Conservation (phyloP, 108 stramenopile genomes). For the Fistulifera solaris region DNA sequence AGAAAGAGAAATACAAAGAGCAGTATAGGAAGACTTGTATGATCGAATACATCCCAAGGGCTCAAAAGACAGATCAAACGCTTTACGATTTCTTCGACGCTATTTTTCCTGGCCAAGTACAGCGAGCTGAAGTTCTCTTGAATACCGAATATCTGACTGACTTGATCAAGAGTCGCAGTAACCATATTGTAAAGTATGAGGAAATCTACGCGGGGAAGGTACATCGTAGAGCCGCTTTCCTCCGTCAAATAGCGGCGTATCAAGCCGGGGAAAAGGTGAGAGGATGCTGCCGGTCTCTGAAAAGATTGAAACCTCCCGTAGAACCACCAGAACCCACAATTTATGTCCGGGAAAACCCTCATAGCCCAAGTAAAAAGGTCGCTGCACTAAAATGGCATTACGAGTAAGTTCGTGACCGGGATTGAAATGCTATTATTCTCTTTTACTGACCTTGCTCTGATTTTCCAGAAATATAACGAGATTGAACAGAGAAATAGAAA, state of each 20-base stretch:
- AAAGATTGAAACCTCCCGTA: neutral
- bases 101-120: slow-evolving; percentile 50
- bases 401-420: neutral
- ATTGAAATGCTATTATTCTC: neutral
- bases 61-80: slow-evolving; percentile 30
- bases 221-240: slow-evolving; percentile 7
- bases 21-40: slow-evolving; percentile 45
- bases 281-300: neutral
- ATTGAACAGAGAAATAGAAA: slow-evolving; percentile 15
- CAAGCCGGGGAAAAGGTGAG: neutral
- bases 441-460: neutral
- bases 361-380: neutral
- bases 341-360: neutral
- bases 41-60: slow-evolving; percentile 47
- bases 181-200: slow-evolving; percentile 30
- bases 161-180: slow-evolving; percentile 17
- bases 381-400: slow-evolving; percentile 2
- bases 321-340: slow-evolving; percentile 1
- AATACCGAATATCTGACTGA: slow-evolving; percentile 16
- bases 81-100: slow-evolving; percentile 40
- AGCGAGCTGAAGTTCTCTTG: slow-evolving; percentile 41
- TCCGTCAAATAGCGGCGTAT: slow-evolving; percentile 2
- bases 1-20: slow-evolving; percentile 22
- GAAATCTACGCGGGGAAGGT: slow-evolving; percentile 22
- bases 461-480: neutral